Evolutionary conservation across 1,284 basidiomycete species (phyloP), one percentile per base, ranked within the genome.

Genomic region (Fistulinella cinereoalba): DNA sequence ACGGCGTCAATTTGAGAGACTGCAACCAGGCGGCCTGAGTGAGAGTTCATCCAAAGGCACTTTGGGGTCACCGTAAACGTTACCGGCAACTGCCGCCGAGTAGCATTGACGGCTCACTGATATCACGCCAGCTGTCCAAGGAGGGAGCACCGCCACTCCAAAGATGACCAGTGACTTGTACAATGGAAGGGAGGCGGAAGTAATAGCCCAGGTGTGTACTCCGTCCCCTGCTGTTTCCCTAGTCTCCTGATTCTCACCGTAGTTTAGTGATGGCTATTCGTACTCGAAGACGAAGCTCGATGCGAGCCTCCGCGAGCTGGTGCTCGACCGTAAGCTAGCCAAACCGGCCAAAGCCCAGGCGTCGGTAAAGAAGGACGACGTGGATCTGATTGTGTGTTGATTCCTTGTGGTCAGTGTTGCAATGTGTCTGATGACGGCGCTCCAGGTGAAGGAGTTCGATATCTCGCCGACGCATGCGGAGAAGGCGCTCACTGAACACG

Each of bases 281-380:
- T 79, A 77, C 47, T 76, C 74, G 15, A 79, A 76, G 53, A 67
- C 66, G 44, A 78, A 74, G 54, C 65, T 79, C 45, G 77, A 79
- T 42, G 74, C 76, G 27, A 74, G 71, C 28, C 69, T 71, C 49
- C 65, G 51, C 52, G 40, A 67, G 44, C 21, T 62, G 46, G 40
- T 51, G 8, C 42, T 44, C 3, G 59, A 68, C 18, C 65, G 52
- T 46, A 67, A 61, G 49, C 43, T 51, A 4, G 42, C 47, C 48
- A 65, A 68, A 37, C 31, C 65, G 2, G 13, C 47, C 41, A 76
- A 74, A 46, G 55, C 62, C 3, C 55, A 54, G 22, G 45, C 44
- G 16, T 33, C 39, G 16, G 53, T 47, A 50, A 79, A 73, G 53
- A 67, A 69, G 29, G 77, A 78, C 29, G 76, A 79, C 42, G 60